These are phyloP conservation scores for Trypanosoma melophagium DNA, from an alignment of 208 protist genomes.

Conservation along the genomic window DNA sequence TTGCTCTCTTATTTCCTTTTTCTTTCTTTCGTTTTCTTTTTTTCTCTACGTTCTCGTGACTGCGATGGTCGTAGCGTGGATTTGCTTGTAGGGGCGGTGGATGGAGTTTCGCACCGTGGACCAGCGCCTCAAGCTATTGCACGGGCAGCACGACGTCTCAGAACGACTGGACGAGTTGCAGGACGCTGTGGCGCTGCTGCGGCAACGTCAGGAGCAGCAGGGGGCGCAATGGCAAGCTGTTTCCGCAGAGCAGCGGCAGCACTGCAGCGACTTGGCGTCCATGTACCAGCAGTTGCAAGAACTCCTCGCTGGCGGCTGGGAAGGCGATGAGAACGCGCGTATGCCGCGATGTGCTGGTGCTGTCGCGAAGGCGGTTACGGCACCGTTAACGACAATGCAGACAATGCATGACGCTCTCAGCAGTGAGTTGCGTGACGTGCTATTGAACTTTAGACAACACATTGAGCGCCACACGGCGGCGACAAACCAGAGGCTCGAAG, in stretches of 20 bases:
- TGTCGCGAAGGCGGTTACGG: too few species aligned
- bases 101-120: conserved; percentile 9
- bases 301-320: background rate
- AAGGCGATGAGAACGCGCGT: too few species aligned
- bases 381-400: background rate
- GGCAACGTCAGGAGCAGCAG: conserved; percentile 24
- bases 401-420: background rate
- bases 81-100: conserved; percentile 50
- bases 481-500: conserved; percentile 19
- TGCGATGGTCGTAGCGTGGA: too few species aligned
- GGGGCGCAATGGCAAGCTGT: conserved; percentile 11
- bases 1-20: too few species aligned
- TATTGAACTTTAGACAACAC: conserved; percentile 31
- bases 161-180: conserved; percentile 19
- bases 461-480: conserved; percentile 18
- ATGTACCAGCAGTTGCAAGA: conserved; percentile 30
- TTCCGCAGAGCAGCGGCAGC: conserved; percentile 22
- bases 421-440: conserved; percentile 22
- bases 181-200: conserved; percentile 3
- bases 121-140: background rate
- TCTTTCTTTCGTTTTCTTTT: background rate
- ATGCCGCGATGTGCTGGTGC: too few species aligned
- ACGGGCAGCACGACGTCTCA: conserved; percentile 7
- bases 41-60: background rate
- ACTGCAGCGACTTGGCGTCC: conserved; percentile 27